Evolutionary conservation across 2,329 filamentous ascomycete species (phyloP).

Genomic region (Cercospora zeae-maydis): DNA sequence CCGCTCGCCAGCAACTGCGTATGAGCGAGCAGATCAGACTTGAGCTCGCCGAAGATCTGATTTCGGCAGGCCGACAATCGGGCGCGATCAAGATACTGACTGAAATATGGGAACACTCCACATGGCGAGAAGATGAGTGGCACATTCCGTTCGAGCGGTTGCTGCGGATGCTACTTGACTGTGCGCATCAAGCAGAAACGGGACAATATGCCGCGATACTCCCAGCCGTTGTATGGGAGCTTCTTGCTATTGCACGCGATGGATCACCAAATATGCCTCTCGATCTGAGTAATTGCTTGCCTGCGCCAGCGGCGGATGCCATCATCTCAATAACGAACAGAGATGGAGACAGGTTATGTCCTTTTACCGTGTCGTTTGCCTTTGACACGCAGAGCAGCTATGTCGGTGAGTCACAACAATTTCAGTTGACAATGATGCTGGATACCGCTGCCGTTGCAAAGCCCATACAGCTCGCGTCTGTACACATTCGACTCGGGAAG

Average conservation of each 20-base stretch:
- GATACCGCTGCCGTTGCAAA: conserved; percentile 34
- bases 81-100: conserved; percentile 52
- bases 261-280: conserved; percentile 5
- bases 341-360: conserved; percentile 25
- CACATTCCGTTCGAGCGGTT: conserved; percentile 54
- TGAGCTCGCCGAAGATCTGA: conserved; percentile 54
- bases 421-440: conserved; percentile 54
- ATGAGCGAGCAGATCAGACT: conserved; percentile 54
- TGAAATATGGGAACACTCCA: conserved; percentile 54
- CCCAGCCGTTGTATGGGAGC: conserved; percentile 56
- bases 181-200: conserved; percentile 38
- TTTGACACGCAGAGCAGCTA: conserved; percentile 55
- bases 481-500: conserved; percentile 22
- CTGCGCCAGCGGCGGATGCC: conserved; percentile 12
- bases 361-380: conserved; percentile 51
- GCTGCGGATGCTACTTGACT: conserved; percentile 53
- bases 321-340: conserved; percentile 20
- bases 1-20: conserved; percentile 50
- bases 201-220: conserved; percentile 46
- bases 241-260: conserved; percentile 35
- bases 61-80: conserved; percentile 48
- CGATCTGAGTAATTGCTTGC: conserved; percentile 23
- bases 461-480: conserved; percentile 21
- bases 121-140: conserved; percentile 61
- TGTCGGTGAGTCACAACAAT: conserved; percentile 56